A percentile compares a stretch with the other conserved stretches of the same genome.
Conservation (phyloP, 345 rosid genomes). For the Mercurialis annua region DNA sequence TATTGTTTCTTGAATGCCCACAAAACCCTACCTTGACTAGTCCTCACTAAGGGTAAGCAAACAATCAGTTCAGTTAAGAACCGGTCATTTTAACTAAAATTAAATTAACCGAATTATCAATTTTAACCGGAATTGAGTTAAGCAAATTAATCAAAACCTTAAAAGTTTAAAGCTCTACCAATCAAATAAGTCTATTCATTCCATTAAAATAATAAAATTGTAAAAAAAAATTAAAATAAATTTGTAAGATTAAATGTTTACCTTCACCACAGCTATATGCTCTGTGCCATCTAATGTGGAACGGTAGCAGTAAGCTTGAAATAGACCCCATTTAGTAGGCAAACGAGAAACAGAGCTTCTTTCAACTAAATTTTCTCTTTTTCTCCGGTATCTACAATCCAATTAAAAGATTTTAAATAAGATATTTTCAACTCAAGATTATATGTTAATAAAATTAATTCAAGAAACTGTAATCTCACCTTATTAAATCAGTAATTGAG, state of each 20-base stretch:
- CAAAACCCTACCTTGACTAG: too few relatives aligned
- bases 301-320: slow-evolving; percentile 63
- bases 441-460: too few relatives aligned
- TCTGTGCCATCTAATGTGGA: slow-evolving; percentile 78
- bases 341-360: slow-evolving; percentile 56
- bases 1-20: not conserved
- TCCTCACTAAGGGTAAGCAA: too few relatives aligned
- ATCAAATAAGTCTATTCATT: too few relatives aligned
- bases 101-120: too few relatives aligned
- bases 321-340: slow-evolving; percentile 84
- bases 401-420: not conserved
- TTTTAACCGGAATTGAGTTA: too few relatives aligned
- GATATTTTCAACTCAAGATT: not conserved
- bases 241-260: slow-evolving; percentile 7
- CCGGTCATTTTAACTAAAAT: too few relatives aligned
- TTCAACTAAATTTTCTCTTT: slow-evolving; percentile 75
- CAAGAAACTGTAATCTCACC: slow-evolving; percentile 28
- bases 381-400: slow-evolving; percentile 57
- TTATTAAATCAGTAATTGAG: slow-evolving; percentile 77
- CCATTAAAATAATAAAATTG: too few relatives aligned
- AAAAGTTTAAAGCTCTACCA: too few relatives aligned
- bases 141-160: too few relatives aligned
- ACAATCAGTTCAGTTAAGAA: too few relatives aligned
- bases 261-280: slow-evolving; percentile 76
- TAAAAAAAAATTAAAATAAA: not conserved